Evolutionary conservation across 352 stramenopile genomes (phyloP).

Genomic region (Phytopythium kandeliae): DNA sequence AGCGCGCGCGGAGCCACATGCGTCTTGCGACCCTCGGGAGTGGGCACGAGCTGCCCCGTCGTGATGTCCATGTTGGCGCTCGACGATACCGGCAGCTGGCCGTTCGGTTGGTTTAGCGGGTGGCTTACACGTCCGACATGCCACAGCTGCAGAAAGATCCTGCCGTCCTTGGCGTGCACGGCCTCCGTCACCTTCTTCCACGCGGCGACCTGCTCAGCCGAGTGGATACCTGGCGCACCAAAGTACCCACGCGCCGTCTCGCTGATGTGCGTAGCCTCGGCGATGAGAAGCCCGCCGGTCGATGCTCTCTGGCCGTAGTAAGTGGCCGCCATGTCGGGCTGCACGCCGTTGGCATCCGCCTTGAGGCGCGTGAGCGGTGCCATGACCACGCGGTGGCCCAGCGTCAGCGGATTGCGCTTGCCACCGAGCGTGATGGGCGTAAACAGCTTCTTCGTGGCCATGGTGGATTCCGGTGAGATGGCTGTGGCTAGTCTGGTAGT

Average conservation of each 20-base stretch:
- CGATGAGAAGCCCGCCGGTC: conserved; percentile 42
- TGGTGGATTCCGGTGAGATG: neutral
- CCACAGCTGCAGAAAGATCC: conserved; percentile 30
- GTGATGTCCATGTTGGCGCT: conserved; percentile 27
- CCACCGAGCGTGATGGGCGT: neutral
- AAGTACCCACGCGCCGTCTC: conserved; percentile 23
- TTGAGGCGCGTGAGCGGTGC: conserved; percentile 41
- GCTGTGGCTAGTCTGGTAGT: neutral
- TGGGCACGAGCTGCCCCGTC: conserved; percentile 10
- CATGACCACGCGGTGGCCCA: conserved; percentile 10
- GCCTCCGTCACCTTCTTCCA: conserved; percentile 56
- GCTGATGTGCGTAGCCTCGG: conserved; percentile 45
- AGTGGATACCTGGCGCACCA: conserved; percentile 40
- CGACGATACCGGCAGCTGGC: conserved; percentile 38
- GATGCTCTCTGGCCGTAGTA: conserved; percentile 36
- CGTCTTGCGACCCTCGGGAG: conserved; percentile 22
- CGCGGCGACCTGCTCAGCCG: conserved; percentile 25
- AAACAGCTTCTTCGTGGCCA: neutral
- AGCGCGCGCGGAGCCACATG: conserved; percentile 51
- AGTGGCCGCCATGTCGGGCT: conserved; percentile 26
- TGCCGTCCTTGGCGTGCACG: conserved; percentile 45
- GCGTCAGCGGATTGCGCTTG: neutral
- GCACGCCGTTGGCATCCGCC: conserved; percentile 24
- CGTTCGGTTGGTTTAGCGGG: conserved; percentile 30
- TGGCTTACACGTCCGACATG: conserved; percentile 23